phyloP scores from a whole-genome alignment of 1,139 yeast species.

The Geotrichum carabidarum region DNA sequence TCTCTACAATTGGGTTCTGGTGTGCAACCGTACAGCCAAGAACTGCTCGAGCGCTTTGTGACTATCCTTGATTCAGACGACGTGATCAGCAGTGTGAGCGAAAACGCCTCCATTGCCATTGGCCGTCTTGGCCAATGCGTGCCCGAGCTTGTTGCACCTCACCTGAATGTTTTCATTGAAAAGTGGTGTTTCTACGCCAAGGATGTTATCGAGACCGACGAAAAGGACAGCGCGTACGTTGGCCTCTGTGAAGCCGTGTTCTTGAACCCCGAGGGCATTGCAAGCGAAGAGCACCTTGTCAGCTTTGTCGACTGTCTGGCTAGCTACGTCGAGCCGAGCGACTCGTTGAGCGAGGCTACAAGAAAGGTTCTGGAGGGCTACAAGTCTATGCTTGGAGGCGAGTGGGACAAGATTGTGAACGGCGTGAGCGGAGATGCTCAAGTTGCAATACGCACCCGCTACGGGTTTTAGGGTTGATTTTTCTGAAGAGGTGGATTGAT shows the following conservation, averaged over 20 bases:
- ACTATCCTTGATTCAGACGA: conserved; percentile 56
- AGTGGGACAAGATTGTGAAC: conserved; percentile 31
- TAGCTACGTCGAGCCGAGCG: conserved; percentile 45
- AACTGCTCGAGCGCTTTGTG: conserved; percentile 54
- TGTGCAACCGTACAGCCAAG: conserved; percentile 55
- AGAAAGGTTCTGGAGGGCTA: conserved; percentile 37
- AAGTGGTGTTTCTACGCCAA: conserved; percentile 66
- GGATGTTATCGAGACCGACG: conserved; percentile 66
- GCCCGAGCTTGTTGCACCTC: conserved; percentile 56
- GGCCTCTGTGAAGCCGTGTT: conserved; percentile 70
- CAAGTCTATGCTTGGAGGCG: conserved; percentile 30
- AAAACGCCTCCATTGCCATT: conserved; percentile 85
- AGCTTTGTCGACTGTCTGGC: conserved; percentile 62
- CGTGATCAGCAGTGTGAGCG: conserved; percentile 60
- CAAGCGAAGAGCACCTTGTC: conserved; percentile 47
- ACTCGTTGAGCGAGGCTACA: conserved; percentile 33
- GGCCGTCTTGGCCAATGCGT: conserved; percentile 78
- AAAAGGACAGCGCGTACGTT: conserved; percentile 70
- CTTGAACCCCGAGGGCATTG: conserved; percentile 57
- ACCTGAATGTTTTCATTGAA: conserved; percentile 51
- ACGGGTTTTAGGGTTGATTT: conserved; percentile 3
- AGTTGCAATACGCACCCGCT: conserved; percentile 7
- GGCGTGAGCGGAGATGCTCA: conserved; percentile 11
- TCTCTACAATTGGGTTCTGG: conserved; percentile 48
- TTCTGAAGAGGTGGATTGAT: no score